Conservation (phyloP, 2,329 filamentous ascomycete genomes). For the Fusarium albidum region DNA sequence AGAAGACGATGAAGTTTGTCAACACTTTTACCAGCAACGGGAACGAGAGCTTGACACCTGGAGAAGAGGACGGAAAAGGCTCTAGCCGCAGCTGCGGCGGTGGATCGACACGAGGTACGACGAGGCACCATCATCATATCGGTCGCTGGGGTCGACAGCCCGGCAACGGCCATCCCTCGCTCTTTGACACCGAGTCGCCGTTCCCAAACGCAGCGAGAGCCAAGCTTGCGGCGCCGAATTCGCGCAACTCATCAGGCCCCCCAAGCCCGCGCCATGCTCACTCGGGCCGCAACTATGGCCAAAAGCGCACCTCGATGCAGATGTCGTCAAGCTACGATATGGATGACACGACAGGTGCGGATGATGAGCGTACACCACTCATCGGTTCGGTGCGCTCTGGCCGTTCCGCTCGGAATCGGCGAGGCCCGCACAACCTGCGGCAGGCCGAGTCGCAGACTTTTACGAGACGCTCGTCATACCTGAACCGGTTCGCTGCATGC, state of each 20-base stretch:
- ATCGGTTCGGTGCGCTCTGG: conserved; percentile 67
- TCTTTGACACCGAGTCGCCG: conserved; percentile 81
- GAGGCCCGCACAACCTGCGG: conserved; percentile 64
- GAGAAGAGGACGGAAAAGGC: conserved; percentile 73
- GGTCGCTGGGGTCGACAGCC: conserved; percentile 78
- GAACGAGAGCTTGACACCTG: conserved; percentile 59
- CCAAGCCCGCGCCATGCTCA: conserved; percentile 71
- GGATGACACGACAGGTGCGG: conserved; percentile 79
- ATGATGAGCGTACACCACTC: conserved; percentile 88
- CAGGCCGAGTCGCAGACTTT: conserved; percentile 79
- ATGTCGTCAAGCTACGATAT: conserved; percentile 76
- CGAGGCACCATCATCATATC: conserved; percentile 77
- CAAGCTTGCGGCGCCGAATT: conserved; percentile 66
- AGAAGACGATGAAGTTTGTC: conserved; percentile 97
- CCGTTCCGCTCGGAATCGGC: conserved; percentile 66
- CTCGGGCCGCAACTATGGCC: conserved; percentile 44
- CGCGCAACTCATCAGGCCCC: conserved; percentile 72
- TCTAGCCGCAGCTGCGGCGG: conserved; percentile 63
- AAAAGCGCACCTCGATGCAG: conserved; percentile 64
- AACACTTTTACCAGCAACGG: conserved; percentile 75
- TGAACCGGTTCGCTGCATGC: conserved; percentile 84
- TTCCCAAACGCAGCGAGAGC: conserved; percentile 73
- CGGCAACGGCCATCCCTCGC: conserved; percentile 72
- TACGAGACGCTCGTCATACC: conserved; percentile 67
- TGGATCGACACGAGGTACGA: conserved; percentile 71